Percentiles rank a stretch among this genome's conserved stretches.
Conservation (phyloP, 352 stramenopile genomes). For the Globisporangium perplexum region DNA sequence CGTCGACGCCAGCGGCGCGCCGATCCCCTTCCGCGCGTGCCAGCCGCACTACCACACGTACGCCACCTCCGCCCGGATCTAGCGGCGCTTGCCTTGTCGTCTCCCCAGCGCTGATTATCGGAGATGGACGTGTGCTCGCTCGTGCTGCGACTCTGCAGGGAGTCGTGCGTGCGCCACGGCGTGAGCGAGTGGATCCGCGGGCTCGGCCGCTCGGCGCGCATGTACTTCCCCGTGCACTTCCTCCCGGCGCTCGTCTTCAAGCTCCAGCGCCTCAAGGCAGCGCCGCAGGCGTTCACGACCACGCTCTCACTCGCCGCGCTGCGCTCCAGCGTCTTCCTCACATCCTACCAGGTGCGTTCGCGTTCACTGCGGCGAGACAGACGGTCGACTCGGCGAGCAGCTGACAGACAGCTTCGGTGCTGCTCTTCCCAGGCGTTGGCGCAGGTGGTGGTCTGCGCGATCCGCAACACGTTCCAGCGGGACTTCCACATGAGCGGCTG, state of each 20-base stretch:
- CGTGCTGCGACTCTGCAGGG: conserved; percentile 21
- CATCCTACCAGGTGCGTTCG: not conserved
- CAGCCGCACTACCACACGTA: conserved; percentile 88
- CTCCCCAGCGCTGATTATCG: not conserved
- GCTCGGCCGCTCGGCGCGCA: conserved; percentile 60
- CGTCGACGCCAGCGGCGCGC: conserved; percentile 26
- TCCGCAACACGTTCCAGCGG: conserved; percentile 65
- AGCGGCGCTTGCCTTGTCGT: not conserved
- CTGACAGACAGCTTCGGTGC: not conserved
- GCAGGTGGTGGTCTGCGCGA: conserved; percentile 33
- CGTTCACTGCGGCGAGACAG: not conserved
- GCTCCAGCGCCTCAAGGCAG: not conserved
- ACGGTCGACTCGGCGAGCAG: not conserved
- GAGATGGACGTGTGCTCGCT: not conserved
- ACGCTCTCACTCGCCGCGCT: not conserved
- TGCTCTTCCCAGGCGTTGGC: not conserved
- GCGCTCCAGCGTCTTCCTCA: not conserved
- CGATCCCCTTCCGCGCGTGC: conserved; percentile 59
- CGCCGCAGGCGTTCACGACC: not conserved
- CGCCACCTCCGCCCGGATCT: not conserved
- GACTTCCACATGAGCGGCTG: conserved; percentile 44
- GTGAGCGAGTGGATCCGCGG: conserved; percentile 74
- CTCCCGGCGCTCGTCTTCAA: conserved; percentile 67
- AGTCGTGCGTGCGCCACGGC: conserved; percentile 75
- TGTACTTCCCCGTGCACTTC: conserved; percentile 81